These are phyloP conservation scores for Corrigiola litoralis DNA, from an alignment of 179 eudicot species.

Conservation along the genomic window DNA sequence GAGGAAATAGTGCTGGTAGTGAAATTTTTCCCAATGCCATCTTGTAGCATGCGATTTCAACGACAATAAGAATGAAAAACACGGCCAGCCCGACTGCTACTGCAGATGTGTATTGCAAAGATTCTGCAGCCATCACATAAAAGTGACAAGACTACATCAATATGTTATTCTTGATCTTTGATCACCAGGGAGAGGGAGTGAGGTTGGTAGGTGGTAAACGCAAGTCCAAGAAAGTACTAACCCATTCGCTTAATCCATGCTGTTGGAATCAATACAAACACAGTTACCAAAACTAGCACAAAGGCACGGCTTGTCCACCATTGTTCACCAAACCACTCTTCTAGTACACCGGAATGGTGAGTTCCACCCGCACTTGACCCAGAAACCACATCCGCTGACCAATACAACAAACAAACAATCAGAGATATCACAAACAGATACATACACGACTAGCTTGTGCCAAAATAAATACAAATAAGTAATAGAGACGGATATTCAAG, in stretches of 20 bases:
- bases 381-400: constrained; percentile 38
- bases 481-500: neutral
- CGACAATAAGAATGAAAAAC: constrained; percentile 38
- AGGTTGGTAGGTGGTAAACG: neutral
- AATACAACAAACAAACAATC: constrained; percentile 3
- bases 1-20: constrained; percentile 37
- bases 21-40: constrained; percentile 31
- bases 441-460: neutral
- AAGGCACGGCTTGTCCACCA: constrained; percentile 44
- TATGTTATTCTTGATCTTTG: neutral
- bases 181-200: neutral
- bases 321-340: constrained; percentile 45
- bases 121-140: constrained; percentile 24
- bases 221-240: constrained; percentile 14
- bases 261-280: constrained; percentile 28
- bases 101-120: constrained; percentile 40
- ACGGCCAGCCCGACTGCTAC: constrained; percentile 40
- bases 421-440: neutral
- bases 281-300: constrained; percentile 31
- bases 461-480: neutral
- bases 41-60: constrained; percentile 34
- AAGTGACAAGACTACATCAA: neutral
- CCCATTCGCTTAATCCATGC: constrained; percentile 42
- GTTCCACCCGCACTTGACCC: constrained; percentile 36
- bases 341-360: constrained; percentile 39